Evolutionary conservation across 768 basidiomycete genomes (phyloP).

Genomic region (Lactarius hengduanensis): DNA sequence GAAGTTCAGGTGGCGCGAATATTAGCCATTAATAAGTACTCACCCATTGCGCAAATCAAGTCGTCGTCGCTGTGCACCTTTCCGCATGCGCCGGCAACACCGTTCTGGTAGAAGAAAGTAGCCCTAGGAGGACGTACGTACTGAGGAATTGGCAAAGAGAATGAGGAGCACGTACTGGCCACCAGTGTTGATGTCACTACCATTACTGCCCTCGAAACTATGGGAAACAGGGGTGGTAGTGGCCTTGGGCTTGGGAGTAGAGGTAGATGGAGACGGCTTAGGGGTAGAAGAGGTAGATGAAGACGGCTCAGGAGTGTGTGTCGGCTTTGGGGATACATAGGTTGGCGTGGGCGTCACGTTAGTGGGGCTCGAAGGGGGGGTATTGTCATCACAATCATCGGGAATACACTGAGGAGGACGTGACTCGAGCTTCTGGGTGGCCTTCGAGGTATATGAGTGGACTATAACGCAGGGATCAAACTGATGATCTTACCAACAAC

Average conservation of each 20-base stretch:
- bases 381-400: conserved; percentile 36
- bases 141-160: conserved; percentile 1
- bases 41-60: conserved; percentile 63
- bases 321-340: neutral
- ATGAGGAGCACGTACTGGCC: conserved; percentile 10
- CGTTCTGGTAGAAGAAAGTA: conserved; percentile 49
- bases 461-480: conserved; percentile 12
- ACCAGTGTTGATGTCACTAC: conserved; percentile 4
- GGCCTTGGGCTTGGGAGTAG: conserved; percentile 7
- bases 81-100: conserved; percentile 81
- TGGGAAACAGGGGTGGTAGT: neutral
- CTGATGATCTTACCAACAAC: conserved; percentile 47
- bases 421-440: conserved; percentile 47
- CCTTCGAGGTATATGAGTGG: conserved; percentile 35
- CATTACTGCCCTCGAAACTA: neutral
- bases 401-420: conserved; percentile 57
- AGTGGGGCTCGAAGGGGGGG: neutral
- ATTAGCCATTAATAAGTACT: conserved; percentile 23
- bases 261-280: conserved; percentile 9
- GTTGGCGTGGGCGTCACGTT: neutral
- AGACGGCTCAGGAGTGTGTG: neutral
- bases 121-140: conserved; percentile 32
- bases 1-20: neutral
- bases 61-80: conserved; percentile 51
- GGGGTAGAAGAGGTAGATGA: conserved; percentile 8